phyloP scores from a whole-genome alignment of 495 filamentous ascomycete genomes.

The Penicillium manginii region DNA sequence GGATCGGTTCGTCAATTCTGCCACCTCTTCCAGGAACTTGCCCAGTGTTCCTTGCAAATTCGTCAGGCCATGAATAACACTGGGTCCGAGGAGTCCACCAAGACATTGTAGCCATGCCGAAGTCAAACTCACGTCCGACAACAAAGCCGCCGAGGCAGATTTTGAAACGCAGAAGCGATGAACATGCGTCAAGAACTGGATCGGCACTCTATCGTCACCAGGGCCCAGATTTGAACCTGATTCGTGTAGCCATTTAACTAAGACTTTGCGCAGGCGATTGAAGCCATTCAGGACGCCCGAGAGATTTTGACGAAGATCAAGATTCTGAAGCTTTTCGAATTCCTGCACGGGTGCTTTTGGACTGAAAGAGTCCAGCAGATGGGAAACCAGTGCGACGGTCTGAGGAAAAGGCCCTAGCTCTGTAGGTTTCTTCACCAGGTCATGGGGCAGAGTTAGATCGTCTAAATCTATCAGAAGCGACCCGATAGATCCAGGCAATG shows the following conservation, averaged over 20 bases:
- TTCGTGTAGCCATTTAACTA: slow-evolving; percentile 33
- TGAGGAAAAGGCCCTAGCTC: slow-evolving; percentile 30
- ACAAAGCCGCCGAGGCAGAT: slow-evolving; percentile 13
- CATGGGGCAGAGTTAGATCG: slow-evolving; percentile 36
- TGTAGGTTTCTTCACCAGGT: slow-evolving; percentile 29
- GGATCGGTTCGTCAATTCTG: slow-evolving; percentile 15
- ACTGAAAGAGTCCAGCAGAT: slow-evolving; percentile 39
- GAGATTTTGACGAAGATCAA: slow-evolving; percentile 35
- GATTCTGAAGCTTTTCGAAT: slow-evolving; percentile 12
- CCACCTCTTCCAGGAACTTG: slow-evolving; percentile 30
- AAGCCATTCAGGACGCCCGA: slow-evolving; percentile 42
- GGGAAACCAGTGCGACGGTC: slow-evolving; percentile 26
- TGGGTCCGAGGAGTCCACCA: slow-evolving; percentile 28
- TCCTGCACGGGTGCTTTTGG: slow-evolving; percentile 9
- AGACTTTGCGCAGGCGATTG: slow-evolving; percentile 39
- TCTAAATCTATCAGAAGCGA: slow-evolving; percentile 37
- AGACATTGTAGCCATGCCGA: slow-evolving; percentile 36
- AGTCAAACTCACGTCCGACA: slow-evolving; percentile 32
- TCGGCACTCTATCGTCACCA: slow-evolving; percentile 21
- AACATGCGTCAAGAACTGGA: slow-evolving; percentile 31
- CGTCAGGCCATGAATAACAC: slow-evolving; percentile 21
- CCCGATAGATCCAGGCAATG: slow-evolving; percentile 33
- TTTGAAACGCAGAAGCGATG: slow-evolving; percentile 20
- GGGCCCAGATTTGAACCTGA: slow-evolving; percentile 14
- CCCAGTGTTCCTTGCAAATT: slow-evolving; percentile 33